These are phyloP conservation scores for Yarrowia sp. DNA, from an alignment of 805 yeast genomes.

Conservation along the genomic window DNA sequence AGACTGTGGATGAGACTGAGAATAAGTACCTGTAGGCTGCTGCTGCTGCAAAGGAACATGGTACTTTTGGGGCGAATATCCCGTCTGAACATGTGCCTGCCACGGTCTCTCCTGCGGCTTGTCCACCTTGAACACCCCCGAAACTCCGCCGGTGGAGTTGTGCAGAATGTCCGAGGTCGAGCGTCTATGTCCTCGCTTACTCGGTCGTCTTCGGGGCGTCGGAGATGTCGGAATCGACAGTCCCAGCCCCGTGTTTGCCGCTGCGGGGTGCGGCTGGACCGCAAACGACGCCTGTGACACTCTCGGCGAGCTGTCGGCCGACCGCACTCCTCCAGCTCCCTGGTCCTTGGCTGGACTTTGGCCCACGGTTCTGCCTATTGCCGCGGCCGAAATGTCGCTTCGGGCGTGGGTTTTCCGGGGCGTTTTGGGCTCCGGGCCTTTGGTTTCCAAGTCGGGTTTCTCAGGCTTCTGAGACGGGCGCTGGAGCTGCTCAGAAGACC, in stretches of 20 bases:
- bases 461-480: too few relatives aligned
- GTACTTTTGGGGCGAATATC: neutral
- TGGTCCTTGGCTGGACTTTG: neutral
- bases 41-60: neutral
- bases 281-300: conserved; percentile 1
- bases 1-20: neutral
- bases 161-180: conserved; percentile 25
- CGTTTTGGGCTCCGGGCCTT: too few relatives aligned
- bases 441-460: too few relatives aligned
- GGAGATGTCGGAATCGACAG: conserved; percentile 21
- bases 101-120: conserved; percentile 2
- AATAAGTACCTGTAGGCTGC: too few relatives aligned
- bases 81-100: neutral
- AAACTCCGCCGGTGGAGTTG: conserved; percentile 17
- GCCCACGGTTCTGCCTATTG: neutral
- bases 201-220: conserved; percentile 4
- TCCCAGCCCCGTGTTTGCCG: neutral
- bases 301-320: conserved; percentile 21
- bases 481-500: too few relatives aligned
- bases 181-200: conserved; percentile 10
- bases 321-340: neutral
- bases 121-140: conserved; percentile 29
- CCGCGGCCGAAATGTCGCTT: conserved; percentile 1
- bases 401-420: conserved; percentile 1
- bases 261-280: conserved; percentile 6